phyloP scores from a whole-genome alignment of 2,329 filamentous ascomycete species.

The Penicillium sclerotigenum region DNA sequence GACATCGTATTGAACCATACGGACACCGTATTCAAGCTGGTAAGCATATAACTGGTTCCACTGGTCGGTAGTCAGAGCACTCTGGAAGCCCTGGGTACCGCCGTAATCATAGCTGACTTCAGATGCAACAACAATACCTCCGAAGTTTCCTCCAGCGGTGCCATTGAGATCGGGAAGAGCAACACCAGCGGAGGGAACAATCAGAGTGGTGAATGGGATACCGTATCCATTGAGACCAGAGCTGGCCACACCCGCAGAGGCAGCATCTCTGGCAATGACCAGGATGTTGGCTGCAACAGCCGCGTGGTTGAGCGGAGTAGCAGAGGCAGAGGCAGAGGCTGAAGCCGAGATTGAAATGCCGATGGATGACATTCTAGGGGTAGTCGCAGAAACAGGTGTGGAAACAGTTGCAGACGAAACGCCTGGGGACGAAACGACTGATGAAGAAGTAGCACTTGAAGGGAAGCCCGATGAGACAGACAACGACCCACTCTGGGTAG shows the following conservation, averaged over 20 bases:
- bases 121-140: conserved; percentile 55
- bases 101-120: conserved; percentile 57
- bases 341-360: conserved; percentile 15
- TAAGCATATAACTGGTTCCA: conserved; percentile 57
- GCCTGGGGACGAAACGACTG: not conserved
- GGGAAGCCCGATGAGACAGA: conserved; percentile 2
- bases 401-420: not conserved
- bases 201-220: conserved; percentile 55
- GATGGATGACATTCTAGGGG: conserved; percentile 25
- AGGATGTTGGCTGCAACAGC: conserved; percentile 49
- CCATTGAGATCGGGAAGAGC: conserved; percentile 53
- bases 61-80: conserved; percentile 55
- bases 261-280: conserved; percentile 54
- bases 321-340: conserved; percentile 22
- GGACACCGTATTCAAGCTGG: conserved; percentile 56
- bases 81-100: conserved; percentile 45
- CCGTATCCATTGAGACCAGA: conserved; percentile 60
- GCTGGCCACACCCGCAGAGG: conserved; percentile 49
- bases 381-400: conserved; percentile 2
- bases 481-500: not conserved
- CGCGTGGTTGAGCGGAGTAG: conserved; percentile 19
- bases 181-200: conserved; percentile 54
- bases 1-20: conserved; percentile 60
- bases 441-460: not conserved
- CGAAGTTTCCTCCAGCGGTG: conserved; percentile 54